These are phyloP conservation scores for Diplodia corticola DNA, from an alignment of 2,329 filamentous ascomycete genomes.

Conservation along the genomic window DNA sequence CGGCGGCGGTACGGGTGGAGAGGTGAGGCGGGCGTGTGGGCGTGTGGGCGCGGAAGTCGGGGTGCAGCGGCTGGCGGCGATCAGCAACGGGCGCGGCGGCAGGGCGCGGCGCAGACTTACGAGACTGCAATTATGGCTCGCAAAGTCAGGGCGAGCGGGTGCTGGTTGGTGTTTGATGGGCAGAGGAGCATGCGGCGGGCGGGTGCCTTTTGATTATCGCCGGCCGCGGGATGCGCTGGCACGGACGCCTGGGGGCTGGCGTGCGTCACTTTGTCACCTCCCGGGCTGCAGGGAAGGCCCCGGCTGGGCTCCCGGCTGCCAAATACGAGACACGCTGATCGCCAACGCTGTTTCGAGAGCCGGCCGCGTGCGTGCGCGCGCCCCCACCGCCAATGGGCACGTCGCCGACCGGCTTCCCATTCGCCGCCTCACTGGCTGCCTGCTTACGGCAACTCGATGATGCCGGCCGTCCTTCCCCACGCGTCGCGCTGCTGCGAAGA, in stretches of 20 bases:
- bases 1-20: background rate
- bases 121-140: constrained; percentile 21
- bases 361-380: constrained; percentile 10
- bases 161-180: constrained; percentile 27
- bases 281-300: background rate
- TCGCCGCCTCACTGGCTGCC: background rate
- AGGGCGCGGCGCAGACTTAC: constrained; percentile 7
- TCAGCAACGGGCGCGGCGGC: constrained; percentile 11
- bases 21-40: background rate
- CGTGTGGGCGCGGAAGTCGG: no score
- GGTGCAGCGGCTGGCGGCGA: constrained; percentile 17
- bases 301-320: background rate
- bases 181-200: background rate
- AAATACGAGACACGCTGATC: constrained; percentile 17
- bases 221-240: constrained; percentile 16
- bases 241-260: constrained; percentile 5
- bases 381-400: background rate
- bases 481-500: constrained; percentile 13
- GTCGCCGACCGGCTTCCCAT: background rate
- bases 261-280: constrained; percentile 18
- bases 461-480: constrained; percentile 15
- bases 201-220: constrained; percentile 17
- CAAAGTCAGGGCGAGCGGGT: constrained; percentile 28
- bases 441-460: constrained; percentile 14
- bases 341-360: constrained; percentile 17